Conservation (phyloP, 202 grass and related monocot genomes). For the Setaria viridis region DNA sequence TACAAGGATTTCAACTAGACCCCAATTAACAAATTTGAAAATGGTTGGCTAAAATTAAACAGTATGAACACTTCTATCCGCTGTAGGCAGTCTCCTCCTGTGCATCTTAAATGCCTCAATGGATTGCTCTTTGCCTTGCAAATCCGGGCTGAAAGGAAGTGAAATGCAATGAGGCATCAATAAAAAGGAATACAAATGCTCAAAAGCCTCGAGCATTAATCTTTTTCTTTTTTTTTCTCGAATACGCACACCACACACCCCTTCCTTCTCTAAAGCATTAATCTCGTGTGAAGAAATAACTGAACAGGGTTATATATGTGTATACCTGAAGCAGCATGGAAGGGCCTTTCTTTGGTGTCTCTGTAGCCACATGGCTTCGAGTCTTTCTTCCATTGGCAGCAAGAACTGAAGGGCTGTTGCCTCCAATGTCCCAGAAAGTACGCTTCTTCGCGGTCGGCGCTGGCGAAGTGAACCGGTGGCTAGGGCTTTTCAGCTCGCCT, state of each 20-base stretch:
- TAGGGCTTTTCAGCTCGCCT: conserved; percentile 78
- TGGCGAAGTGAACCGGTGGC: conserved; percentile 76
- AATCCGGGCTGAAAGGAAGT: conserved; percentile 86
- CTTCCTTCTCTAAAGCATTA: conserved; percentile 14
- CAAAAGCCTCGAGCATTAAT: conserved; percentile 44
- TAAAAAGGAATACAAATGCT: conserved; percentile 52
- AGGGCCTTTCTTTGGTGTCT: conserved; percentile 55
- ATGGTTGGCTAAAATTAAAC: background rate
- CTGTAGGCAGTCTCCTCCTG: conserved; percentile 21
- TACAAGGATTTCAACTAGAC: conserved; percentile 33
- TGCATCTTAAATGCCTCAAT: conserved; percentile 51
- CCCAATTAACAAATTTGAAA: conserved; percentile 25
- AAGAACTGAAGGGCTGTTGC: conserved; percentile 82
- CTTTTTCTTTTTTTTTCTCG: background rate
- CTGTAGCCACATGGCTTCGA: conserved; percentile 77
- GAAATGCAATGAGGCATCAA: conserved; percentile 53
- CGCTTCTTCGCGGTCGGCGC: conserved; percentile 78
- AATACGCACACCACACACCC: too few relatives aligned
- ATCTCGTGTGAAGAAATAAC: conserved; percentile 36
- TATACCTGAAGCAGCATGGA: conserved; percentile 97
- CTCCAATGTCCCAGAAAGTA: conserved; percentile 92
- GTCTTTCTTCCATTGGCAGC: conserved; percentile 82
- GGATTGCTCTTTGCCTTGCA: conserved; percentile 54
- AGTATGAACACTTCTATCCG: conserved; percentile 41
- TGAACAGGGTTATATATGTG: conserved; percentile 46